Evolutionary conservation across 2,329 filamentous ascomycete genomes (phyloP).

Genomic region (Talaromyces islandicus): DNA sequence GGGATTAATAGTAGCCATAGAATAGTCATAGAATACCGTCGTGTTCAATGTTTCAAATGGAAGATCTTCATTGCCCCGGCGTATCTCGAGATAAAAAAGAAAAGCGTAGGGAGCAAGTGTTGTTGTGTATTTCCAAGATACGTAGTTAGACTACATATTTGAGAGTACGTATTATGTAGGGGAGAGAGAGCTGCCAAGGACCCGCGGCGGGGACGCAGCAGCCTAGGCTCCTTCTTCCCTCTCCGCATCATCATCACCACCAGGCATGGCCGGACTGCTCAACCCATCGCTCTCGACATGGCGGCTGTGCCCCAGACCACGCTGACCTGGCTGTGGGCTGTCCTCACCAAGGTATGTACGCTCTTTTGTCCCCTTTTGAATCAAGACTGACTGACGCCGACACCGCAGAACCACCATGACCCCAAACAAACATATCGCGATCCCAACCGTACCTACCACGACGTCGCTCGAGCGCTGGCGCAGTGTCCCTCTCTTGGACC

Average conservation of each 20-base stretch:
- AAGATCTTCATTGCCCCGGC: too few relatives aligned
- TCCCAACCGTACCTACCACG: conserved; percentile 86
- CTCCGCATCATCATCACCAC: not conserved
- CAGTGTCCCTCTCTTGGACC: conserved; percentile 75
- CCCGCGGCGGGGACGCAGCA: not conserved
- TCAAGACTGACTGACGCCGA: conserved; percentile 4
- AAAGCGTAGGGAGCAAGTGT: not conserved
- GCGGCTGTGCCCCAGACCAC: conserved; percentile 78
- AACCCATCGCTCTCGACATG: conserved; percentile 30
- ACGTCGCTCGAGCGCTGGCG: conserved; percentile 76
- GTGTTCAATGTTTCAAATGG: too few relatives aligned
- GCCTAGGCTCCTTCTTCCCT: not conserved
- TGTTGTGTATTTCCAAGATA: too few relatives aligned
- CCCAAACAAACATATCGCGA: conserved; percentile 77
- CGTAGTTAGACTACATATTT: too few relatives aligned
- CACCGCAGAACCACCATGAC: conserved; percentile 29
- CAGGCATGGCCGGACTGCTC: not conserved
- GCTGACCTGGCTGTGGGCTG: conserved; percentile 91
- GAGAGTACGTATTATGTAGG: too few relatives aligned
- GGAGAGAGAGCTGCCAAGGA: not conserved
- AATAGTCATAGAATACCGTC: not conserved
- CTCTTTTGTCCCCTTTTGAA: not conserved
- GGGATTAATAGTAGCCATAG: too few relatives aligned
- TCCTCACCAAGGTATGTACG: conserved; percentile 63
- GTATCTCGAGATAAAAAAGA: too few relatives aligned